A percentile compares a stretch with the other conserved stretches of the same genome.
Evolutionary conservation across 192 early-diverging fungal species (phyloP).

Genomic region (Podila verticillata): DNA sequence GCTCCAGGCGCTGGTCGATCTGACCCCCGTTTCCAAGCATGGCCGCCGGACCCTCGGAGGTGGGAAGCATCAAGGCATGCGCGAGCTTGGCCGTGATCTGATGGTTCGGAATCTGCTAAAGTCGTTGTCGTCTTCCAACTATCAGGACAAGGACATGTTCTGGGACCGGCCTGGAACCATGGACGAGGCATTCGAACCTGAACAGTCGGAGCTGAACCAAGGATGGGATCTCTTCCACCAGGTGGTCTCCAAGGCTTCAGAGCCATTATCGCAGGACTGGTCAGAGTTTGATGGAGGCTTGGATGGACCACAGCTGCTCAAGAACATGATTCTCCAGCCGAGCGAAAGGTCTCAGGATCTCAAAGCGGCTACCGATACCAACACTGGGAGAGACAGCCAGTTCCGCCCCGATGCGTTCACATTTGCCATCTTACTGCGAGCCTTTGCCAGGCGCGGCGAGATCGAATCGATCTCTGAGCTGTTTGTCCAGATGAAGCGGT

Average conservation of each 20-base stretch:
- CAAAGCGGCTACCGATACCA: not conserved
- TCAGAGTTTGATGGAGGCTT: not conserved
- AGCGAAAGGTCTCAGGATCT: not conserved
- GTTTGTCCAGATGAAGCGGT: constrained; percentile 32
- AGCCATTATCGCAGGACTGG: not conserved
- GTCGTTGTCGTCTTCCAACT: not conserved
- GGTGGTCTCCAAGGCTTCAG: constrained; percentile 4
- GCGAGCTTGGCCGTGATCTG: constrained; percentile 35
- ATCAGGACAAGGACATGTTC: too few relatives aligned
- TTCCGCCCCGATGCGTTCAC: constrained; percentile 36
- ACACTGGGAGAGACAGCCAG: not conserved
- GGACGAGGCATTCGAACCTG: not conserved
- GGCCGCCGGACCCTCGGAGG: constrained; percentile 16
- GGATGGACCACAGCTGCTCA: constrained; percentile 11
- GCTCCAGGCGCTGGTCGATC: constrained; percentile 28
- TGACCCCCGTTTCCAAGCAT: constrained; percentile 12
- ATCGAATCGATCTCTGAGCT: constrained; percentile 42
- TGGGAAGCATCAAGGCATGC: constrained; percentile 16
- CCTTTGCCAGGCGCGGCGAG: constrained; percentile 33
- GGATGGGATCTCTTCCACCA: constrained; percentile 34
- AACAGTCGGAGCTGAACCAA: constrained; percentile 14
- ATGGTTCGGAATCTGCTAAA: constrained; percentile 29
- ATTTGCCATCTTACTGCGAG: constrained; percentile 37
- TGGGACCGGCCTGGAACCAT: not conserved
- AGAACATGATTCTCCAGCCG: constrained; percentile 19